These are phyloP conservation scores for Fusarium xylarioides DNA, from an alignment of 2,329 filamentous ascomycete genomes.

Conservation along the genomic window DNA sequence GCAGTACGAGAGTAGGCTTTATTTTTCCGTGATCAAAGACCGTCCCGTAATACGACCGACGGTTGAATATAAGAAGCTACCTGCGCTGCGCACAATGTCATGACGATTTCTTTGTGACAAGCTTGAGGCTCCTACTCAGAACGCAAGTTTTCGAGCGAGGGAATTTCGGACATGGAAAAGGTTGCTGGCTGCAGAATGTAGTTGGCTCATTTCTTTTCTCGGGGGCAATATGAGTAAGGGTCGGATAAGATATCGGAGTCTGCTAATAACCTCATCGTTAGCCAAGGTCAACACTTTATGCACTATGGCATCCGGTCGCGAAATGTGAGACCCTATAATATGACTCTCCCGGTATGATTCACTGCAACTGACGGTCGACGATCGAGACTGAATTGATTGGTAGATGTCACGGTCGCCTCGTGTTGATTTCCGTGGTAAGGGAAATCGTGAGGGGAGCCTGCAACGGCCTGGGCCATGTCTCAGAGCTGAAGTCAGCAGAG, in stretches of 20 bases:
- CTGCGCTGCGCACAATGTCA: neutral
- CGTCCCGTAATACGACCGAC: neutral
- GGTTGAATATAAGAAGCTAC: neutral
- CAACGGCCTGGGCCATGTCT: neutral
- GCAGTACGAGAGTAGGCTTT: neutral
- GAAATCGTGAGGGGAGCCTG: neutral
- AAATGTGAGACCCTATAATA: neutral
- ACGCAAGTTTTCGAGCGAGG: neutral
- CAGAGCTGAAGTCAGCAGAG: no score
- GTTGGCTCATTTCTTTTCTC: neutral
- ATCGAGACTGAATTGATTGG: neutral
- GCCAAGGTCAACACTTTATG: neutral
- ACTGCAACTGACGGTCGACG: neutral
- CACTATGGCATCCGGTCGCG: neutral
- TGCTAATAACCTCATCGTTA: neutral
- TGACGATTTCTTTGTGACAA: neutral
- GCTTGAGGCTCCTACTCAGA: neutral
- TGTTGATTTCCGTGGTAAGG: neutral
- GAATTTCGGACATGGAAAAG: neutral
- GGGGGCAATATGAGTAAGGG: neutral
- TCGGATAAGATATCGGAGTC: no score
- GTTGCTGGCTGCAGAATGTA: neutral
- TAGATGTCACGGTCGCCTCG: neutral
- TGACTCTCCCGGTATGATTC: neutral
- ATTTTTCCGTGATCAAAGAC: neutral